Evolutionary conservation across 108 stramenopile genomes (phyloP), one percentile per base, ranked within the genome.

Genomic region (Skeletonema costatum): DNA sequence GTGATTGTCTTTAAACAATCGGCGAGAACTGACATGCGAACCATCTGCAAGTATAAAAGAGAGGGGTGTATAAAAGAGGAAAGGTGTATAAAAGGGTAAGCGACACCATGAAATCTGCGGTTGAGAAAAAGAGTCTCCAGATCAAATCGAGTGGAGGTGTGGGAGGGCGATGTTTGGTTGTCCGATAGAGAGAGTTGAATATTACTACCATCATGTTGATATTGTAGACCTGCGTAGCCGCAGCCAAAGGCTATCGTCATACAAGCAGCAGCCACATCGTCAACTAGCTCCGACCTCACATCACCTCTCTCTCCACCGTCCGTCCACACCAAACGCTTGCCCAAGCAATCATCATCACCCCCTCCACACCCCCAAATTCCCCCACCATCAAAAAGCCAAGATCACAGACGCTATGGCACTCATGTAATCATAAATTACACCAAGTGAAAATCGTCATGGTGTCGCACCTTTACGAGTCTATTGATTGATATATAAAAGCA

Each of bases 1-100:
- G 97, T 95, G 87, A 99, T 97, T 80, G 98, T 98, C 89, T 99
- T 99, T 41, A 99, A 94, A 87, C 96, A 96, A 89, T 99, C 99
- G 78, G 99, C 99, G 71, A 99, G 91, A 75, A 99, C 98, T 65
- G 92, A 94, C 98, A 99, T 99, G 84, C 98, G 97, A 85, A 99
- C 98, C 99, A 99, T 99, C 87, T 93, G 63, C 30, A 48, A 25
- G 12, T 29, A 35, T 33, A 66, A 12, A 31, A 71, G 60, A 38
- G 33, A 69, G 33, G 64, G n/a, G 25, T 25, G 25, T 25, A 0
- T 25, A 25, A 72, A 48, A 60, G 10, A 11, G 46, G 25, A 58
- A 59, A 74, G 50, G 10, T 39, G 19, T 12, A 32, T 42, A 14
- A 82, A 21, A 60, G 53, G 53, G 53, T 56, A 56, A 56, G 53